Base-by-base conservation (phyloP, 129 eudicot genomes). In the Solidago caesia region DNA sequence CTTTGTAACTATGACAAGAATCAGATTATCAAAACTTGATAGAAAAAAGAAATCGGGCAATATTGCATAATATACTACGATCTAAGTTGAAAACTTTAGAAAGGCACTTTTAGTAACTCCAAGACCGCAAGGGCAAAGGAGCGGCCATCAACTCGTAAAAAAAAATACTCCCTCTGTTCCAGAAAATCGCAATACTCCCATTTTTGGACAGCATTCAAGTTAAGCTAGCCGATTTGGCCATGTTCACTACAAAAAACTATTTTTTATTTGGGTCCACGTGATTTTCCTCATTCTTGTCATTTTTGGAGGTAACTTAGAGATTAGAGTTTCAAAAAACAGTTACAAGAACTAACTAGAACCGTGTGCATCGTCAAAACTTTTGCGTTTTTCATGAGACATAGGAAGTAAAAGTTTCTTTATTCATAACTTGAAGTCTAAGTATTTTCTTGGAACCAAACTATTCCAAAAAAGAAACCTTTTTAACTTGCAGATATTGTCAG, bases 1-100 rank as follows among this genome's bases (percentile, higher is more conserved):
- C 97, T 81, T 90, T 94, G 69, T 94, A 94, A 74, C 98, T 94
- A 87, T 53, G 65, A 65, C 27, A 33, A 1, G 59, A 51, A 8
- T 52, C 60, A 82, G 64, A 49, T 29, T 43, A 29, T 27, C 71
- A 65, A 77, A 70, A 46, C 1, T 5, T 5, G 11, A 46, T 2
- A 46, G 11, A 46, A 46, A 5, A 46, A 46, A 46, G 21, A 56
- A 56, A 56, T n/a, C 2, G 1, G 26, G 60, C 60, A 55, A 55
- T n/a, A n/a, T 13, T 55, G 27, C 26, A 55, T 55, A 55, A 52
- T 16, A 52, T 52, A 52, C 57, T 52, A 21, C 21, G 21, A 21
- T 21, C 21, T 21, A 21, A 21, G 21, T 21, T 21, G 21, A 21
- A 21, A 21, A 21, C 21, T 21, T 21, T 21, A 21, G 21, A 21